A percentile compares a stretch with the other conserved stretches of the same genome.
Evolutionary conservation across 2,329 filamentous ascomycete species (phyloP).

Genomic region (Fusarium illudens): DNA sequence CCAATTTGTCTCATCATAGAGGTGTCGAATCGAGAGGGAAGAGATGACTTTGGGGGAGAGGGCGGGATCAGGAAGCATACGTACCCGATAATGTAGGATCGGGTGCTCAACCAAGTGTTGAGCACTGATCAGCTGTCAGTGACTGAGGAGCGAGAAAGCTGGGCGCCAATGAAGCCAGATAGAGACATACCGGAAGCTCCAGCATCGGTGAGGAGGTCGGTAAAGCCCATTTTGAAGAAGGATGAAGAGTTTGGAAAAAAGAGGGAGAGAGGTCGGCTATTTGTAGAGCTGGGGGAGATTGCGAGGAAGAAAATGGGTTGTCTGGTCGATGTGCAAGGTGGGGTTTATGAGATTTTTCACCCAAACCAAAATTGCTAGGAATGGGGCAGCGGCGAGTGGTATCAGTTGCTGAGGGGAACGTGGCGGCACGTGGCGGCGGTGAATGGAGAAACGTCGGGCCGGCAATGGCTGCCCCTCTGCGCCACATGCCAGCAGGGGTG

Average conservation of each 20-base stretch:
- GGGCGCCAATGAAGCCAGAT: slow-evolving; percentile 38
- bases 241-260: slow-evolving; percentile 39
- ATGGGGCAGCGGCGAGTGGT: slow-evolving; percentile 33
- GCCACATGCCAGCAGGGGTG: slow-evolving; percentile 3
- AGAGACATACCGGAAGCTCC: slow-evolving; percentile 59
- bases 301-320: slow-evolving; percentile 47
- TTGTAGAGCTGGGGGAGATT: slow-evolving; percentile 43
- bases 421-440: slow-evolving; percentile 33
- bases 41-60: background rate
- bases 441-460: slow-evolving; percentile 31
- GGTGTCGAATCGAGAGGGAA: slow-evolving; percentile 2
- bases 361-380: slow-evolving; percentile 38
- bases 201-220: slow-evolving; percentile 72
- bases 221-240: slow-evolving; percentile 71
- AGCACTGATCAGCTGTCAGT: slow-evolving; percentile 63
- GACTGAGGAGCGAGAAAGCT: slow-evolving; percentile 41
- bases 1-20: slow-evolving; percentile 83
- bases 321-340: slow-evolving; percentile 51
- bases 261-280: slow-evolving; percentile 40
- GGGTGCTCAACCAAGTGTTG: slow-evolving; percentile 76
- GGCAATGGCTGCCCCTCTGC: background rate
- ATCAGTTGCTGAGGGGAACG: slow-evolving; percentile 33
- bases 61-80: slow-evolving; percentile 47
- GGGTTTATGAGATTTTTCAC: slow-evolving; percentile 54
- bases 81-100: slow-evolving; percentile 86